A percentile compares a stretch with the other conserved stretches of the same genome.
Conservation (phyloP, 1,284 basidiomycete species). For the Peniophora sp. region DNA sequence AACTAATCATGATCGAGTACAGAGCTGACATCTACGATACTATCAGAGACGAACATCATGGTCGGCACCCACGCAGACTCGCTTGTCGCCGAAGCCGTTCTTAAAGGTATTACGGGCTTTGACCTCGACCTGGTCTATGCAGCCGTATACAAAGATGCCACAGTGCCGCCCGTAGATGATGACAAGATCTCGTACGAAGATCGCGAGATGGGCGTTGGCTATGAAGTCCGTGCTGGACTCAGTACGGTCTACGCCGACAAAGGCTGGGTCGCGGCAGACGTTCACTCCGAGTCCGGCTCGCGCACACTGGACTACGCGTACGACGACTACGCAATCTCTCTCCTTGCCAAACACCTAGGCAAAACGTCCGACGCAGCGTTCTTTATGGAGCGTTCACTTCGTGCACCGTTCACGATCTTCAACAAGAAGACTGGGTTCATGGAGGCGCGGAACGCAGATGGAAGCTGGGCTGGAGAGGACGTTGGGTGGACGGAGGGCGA, state of each 20-base stretch:
- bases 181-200: slow-evolving; percentile 58
- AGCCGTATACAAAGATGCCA: slow-evolving; percentile 72
- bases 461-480: slow-evolving; percentile 64
- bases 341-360: slow-evolving; percentile 47
- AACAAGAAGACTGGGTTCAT: slow-evolving; percentile 72
- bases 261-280: slow-evolving; percentile 75
- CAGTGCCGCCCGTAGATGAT: slow-evolving; percentile 59
- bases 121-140: slow-evolving; percentile 62
- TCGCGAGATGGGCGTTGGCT: slow-evolving; percentile 73
- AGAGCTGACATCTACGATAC: background rate
- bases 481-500: slow-evolving; percentile 80
- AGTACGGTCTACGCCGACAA: slow-evolving; percentile 55
- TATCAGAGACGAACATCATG: slow-evolving; percentile 66
- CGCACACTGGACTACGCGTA: slow-evolving; percentile 77
- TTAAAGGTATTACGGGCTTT: slow-evolving; percentile 58
- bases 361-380: slow-evolving; percentile 42
- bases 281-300: slow-evolving; percentile 76
- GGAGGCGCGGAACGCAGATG: slow-evolving; percentile 67
- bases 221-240: slow-evolving; percentile 76
- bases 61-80: slow-evolving; percentile 75
- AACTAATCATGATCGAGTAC: background rate
- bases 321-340: slow-evolving; percentile 69
- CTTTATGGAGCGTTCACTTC: slow-evolving; percentile 48
- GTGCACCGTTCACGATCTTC: slow-evolving; percentile 57
- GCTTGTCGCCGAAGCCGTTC: slow-evolving; percentile 70